phyloP scores from a whole-genome alignment of 1,139 yeast species.

The Meyerozyma smithsonii region DNA sequence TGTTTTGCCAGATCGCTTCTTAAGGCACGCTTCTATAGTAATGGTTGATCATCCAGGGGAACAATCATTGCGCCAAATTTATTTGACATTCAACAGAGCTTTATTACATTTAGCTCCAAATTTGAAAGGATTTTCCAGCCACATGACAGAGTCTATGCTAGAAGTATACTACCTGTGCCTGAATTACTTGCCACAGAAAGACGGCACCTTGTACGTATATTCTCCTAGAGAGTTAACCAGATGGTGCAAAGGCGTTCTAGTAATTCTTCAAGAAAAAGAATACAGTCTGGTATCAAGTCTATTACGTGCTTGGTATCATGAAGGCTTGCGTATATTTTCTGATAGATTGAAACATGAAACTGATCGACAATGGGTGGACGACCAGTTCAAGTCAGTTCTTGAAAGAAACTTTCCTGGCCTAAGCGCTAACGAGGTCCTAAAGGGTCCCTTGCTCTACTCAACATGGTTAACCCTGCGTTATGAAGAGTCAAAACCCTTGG shows the following conservation, averaged over 20 bases:
- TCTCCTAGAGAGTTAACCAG: conserved; percentile 92
- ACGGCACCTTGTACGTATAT: conserved; percentile 61
- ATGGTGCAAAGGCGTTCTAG: conserved; percentile 76
- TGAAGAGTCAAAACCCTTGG: conserved; percentile 48
- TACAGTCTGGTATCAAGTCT: conserved; percentile 38
- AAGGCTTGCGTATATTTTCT: conserved; percentile 69
- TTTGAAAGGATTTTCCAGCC: conserved; percentile 47
- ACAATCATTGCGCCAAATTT: conserved; percentile 64
- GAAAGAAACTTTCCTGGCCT: conserved; percentile 43
- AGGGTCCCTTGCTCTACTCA: conserved; percentile 58
- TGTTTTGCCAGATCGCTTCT: conserved; percentile 54
- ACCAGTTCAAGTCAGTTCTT: conserved; percentile 36
- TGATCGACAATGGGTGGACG: conserved; percentile 52
- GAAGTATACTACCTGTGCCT: conserved; percentile 51
- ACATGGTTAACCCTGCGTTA: conserved; percentile 71
- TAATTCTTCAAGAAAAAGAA: conserved; percentile 43
- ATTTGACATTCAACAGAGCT: conserved; percentile 53
- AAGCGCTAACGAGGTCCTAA: conserved; percentile 30
- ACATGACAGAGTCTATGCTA: conserved; percentile 64
- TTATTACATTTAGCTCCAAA: conserved; percentile 61
- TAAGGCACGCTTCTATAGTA: conserved; percentile 63
- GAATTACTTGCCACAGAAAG: conserved; percentile 27
- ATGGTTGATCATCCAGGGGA: conserved; percentile 79
- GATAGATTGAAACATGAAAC: conserved; percentile 55
- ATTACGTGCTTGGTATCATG: conserved; percentile 75